Evolutionary conservation across 371 early-diverging fungal species (phyloP), one percentile per base, ranked within the genome.

Genomic region (Circinella minor): DNA sequence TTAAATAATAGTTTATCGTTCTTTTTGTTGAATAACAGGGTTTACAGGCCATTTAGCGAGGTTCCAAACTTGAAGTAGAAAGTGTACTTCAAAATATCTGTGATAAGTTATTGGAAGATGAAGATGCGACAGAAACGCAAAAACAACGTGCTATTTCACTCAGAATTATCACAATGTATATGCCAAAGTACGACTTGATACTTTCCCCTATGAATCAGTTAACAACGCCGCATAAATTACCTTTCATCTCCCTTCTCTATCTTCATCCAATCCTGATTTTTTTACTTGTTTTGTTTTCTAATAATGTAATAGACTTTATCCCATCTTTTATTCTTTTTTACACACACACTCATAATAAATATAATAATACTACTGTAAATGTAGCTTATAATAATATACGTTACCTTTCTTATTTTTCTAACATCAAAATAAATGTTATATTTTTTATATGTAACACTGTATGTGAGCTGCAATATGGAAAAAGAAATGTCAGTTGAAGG

Each of bases 21-120:
- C 27, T 27, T 27, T 27, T 27, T 27, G 0, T 27, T 27, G 27
- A 27, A 27, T 27, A 27, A 2, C 27, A 93, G 84, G 95, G 95
- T 37, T 75, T 98, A 71, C 90, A 96, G 72, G 95, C 96, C 0
- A 88, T 98, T 59, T 98, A 97, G 98, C 86, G 92, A 74, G 96
- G 96, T 18, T 92, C 92, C 51, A 95, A 96, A 75, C 80, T 98
- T 57, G 99, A 98, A 80, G 95, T 98, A 20, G 95, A 97, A 77
- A 86, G 89, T 71, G 96, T 97, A 7, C 78, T 98, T 59, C 87
- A 97, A 49, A 95, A 96, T 72, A 93, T 93, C 1, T 98, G 98
- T 84, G 96, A 95, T 77, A 74, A 77, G 38, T 92, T 93, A 10
- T 79, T 97, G 55, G 77, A 85, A 55, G 96, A 96, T 65, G 72